These are phyloP conservation scores for Populus simonii DNA, from an alignment of 345 rosid species.

Conservation along the genomic window DNA sequence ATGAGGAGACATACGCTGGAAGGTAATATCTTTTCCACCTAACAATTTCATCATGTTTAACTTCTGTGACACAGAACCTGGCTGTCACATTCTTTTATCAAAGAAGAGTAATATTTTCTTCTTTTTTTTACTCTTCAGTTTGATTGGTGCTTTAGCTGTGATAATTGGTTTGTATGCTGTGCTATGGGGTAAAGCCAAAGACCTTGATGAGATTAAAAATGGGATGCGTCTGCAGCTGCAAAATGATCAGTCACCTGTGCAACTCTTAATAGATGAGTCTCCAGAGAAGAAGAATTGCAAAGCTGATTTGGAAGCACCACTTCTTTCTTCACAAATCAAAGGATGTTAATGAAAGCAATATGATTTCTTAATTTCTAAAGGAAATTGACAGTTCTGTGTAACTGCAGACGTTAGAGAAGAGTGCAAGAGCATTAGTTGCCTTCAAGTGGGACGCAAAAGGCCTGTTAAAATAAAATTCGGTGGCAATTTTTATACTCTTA, in stretches of 20 bases:
- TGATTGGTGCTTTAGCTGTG: conserved; percentile 41
- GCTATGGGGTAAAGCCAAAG: conserved; percentile 69
- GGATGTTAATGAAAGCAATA: neutral
- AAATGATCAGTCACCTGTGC: neutral
- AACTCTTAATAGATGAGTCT: neutral
- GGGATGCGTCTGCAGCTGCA: neutral
- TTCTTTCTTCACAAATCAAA: neutral
- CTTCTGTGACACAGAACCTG: too few relatives aligned
- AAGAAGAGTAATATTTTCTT: too few relatives aligned
- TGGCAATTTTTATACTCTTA: too few relatives aligned
- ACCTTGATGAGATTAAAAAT: neutral
- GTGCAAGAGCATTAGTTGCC: neutral
- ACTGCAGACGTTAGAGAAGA: too few relatives aligned
- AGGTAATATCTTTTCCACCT: neutral
- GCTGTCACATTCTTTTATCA: too few relatives aligned
- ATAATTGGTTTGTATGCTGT: conserved; percentile 27
- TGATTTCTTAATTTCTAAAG: neutral
- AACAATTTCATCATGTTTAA: too few relatives aligned
- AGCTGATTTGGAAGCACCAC: neutral
- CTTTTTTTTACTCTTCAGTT: conserved; percentile 25
- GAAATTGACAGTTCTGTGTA: neutral
- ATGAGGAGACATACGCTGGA: conserved; percentile 17
- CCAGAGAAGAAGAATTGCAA: neutral
- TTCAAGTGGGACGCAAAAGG: too few relatives aligned
- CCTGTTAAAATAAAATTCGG: too few relatives aligned